Percentiles rank a stretch among this genome's conserved stretches.
Evolutionary conservation across 495 filamentous ascomycete genomes (phyloP).

Genomic region (Hamigera avellanea): DNA sequence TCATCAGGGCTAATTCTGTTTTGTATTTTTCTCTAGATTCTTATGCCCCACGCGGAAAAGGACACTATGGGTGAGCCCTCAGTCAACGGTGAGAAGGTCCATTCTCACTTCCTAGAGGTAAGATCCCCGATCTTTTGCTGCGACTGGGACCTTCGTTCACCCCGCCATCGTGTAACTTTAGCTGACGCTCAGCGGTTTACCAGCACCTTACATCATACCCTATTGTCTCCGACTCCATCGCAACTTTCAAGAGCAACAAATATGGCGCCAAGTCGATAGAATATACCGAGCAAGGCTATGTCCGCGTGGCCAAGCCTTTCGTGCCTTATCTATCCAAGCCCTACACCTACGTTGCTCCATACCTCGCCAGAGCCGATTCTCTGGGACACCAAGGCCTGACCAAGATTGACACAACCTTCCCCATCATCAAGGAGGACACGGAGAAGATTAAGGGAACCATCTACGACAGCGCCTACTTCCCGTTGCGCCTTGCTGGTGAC

Average conservation of each 20-base stretch:
- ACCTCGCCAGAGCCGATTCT: slow-evolving; percentile 68
- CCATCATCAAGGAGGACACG: slow-evolving; percentile 80
- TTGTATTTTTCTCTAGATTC: slow-evolving; percentile 4
- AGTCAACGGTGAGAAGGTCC: slow-evolving; percentile 57
- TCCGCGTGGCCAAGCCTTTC: slow-evolving; percentile 55
- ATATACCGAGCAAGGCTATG: slow-evolving; percentile 56
- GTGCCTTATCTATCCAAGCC: slow-evolving; percentile 68
- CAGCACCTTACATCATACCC: slow-evolving; percentile 83
- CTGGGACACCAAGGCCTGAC: slow-evolving; percentile 64
- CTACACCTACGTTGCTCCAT: slow-evolving; percentile 67
- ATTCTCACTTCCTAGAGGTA: slow-evolving; percentile 59
- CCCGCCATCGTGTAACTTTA: too few relatives aligned
- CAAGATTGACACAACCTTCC: slow-evolving; percentile 68
- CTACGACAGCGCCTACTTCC: slow-evolving; percentile 51
- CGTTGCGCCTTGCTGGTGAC: slow-evolving; percentile 51
- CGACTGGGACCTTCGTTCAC: too few relatives aligned
- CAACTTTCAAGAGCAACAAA: slow-evolving; percentile 64
- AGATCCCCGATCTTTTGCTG: too few relatives aligned
- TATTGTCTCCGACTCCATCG: slow-evolving; percentile 66
- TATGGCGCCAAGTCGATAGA: slow-evolving; percentile 72
- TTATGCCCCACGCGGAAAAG: slow-evolving; percentile 35
- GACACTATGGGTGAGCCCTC: slow-evolving; percentile 31
- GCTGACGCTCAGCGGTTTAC: not conserved
- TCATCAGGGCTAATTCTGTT: not conserved
- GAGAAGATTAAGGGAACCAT: slow-evolving; percentile 59